Evolutionary conservation across 371 early-diverging fungal species (phyloP).

Genomic region (Mucor racemosus): DNA sequence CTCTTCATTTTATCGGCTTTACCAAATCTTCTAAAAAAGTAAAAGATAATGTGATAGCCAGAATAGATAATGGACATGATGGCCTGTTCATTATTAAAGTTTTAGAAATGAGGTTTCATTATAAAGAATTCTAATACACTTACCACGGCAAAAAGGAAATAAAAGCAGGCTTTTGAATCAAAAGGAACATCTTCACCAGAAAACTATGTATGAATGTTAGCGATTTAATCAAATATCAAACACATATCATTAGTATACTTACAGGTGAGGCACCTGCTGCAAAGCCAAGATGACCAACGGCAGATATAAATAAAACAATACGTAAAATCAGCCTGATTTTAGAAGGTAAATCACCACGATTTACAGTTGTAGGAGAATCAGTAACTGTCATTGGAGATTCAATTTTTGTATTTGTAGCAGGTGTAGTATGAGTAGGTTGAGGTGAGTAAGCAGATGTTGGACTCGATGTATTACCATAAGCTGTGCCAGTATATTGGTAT

Average conservation of each 20-base stretch:
- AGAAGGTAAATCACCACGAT: constrained; percentile 21
- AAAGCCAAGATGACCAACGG: constrained; percentile 54
- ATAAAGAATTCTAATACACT: background rate
- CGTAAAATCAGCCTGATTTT: constrained; percentile 44
- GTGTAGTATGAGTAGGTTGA: background rate
- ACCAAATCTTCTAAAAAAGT: constrained; percentile 50
- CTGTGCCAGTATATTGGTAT: constrained; percentile 37
- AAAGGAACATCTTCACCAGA: constrained; percentile 44
- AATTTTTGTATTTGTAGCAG: constrained; percentile 1
- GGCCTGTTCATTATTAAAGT: constrained; percentile 28
- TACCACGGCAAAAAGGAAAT: constrained; percentile 55
- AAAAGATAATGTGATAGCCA: constrained; percentile 49
- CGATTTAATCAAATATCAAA: background rate
- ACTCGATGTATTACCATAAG: constrained; percentile 23
- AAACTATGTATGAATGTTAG: constrained; percentile 20
- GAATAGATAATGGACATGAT: constrained; percentile 55
- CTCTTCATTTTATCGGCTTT: constrained; percentile 54
- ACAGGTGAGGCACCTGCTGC: constrained; percentile 58
- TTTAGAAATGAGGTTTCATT: background rate
- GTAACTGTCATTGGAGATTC: constrained; percentile 14
- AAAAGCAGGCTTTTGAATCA: constrained; percentile 42
- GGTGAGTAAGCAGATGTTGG: constrained; percentile 28
- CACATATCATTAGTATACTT: constrained; percentile 19
- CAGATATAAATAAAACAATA: constrained; percentile 38
- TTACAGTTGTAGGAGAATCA: background rate